Evolutionary conservation across 441 rosid genomes (phyloP).

Genomic region (Viola pubescens): DNA sequence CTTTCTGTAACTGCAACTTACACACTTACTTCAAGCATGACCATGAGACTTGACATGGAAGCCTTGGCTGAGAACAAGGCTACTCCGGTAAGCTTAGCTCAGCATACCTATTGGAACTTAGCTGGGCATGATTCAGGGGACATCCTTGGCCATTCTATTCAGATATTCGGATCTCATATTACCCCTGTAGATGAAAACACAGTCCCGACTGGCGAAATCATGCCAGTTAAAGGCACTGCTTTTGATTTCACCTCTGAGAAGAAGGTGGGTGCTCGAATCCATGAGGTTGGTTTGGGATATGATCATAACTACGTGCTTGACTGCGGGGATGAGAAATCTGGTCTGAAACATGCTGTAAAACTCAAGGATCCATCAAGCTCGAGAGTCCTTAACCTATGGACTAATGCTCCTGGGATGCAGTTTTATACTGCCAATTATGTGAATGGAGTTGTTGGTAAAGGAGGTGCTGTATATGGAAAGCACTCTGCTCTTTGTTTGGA

Average conservation of each 20-base stretch:
- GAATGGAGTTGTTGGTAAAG: slow-evolving; percentile 63
- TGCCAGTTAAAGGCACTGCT: slow-evolving; percentile 61
- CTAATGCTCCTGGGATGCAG: slow-evolving; percentile 77
- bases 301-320: slow-evolving; percentile 83
- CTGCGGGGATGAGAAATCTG: slow-evolving; percentile 52
- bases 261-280: slow-evolving; percentile 49
- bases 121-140: slow-evolving; percentile 70
- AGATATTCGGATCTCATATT: slow-evolving; percentile 62
- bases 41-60: slow-evolving; percentile 87
- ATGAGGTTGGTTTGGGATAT: slow-evolving; percentile 73
- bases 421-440: slow-evolving; percentile 82
- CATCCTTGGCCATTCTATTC: slow-evolving; percentile 60
- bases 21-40: slow-evolving; percentile 54
- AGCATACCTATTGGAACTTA: slow-evolving; percentile 92
- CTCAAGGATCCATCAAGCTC: slow-evolving; percentile 54
- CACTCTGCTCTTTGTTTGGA: slow-evolving; percentile 83
- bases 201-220: slow-evolving; percentile 76
- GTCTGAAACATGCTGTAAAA: slow-evolving; percentile 63
- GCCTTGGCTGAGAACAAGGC: slow-evolving; percentile 63
- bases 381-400: slow-evolving; percentile 78
- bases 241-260: slow-evolving; percentile 78
- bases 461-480: slow-evolving; percentile 61
- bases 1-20: slow-evolving; percentile 65
- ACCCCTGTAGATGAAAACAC: slow-evolving; percentile 76
- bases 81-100: slow-evolving; percentile 80